Percentiles rank a stretch among this genome's conserved stretches.
These are phyloP conservation scores for Stipa capillata DNA, from an alignment of 176 grass and related monocot genomes.

Conservation along the genomic window DNA sequence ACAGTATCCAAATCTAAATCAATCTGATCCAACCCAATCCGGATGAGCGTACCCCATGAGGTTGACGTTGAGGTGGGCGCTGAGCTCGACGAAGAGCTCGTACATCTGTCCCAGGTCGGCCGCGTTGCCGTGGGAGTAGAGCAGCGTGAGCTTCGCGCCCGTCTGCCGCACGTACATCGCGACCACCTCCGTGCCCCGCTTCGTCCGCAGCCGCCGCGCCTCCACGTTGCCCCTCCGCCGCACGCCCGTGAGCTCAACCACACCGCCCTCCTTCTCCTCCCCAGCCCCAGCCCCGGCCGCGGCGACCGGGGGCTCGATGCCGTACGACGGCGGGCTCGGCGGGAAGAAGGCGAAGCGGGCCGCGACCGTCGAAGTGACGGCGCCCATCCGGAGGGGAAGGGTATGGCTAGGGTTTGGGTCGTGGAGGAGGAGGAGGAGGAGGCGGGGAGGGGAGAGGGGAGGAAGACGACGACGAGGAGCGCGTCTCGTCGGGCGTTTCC, in stretches of 20 bases:
- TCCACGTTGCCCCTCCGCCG: constrained; percentile 67
- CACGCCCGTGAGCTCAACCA: constrained; percentile 55
- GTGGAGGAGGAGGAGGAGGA: not conserved
- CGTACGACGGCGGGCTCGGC: constrained; percentile 69
- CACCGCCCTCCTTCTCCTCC: not conserved
- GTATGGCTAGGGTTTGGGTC: constrained; percentile 6
- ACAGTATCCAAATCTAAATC: not conserved
- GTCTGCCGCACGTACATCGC: constrained; percentile 74
- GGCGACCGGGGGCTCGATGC: constrained; percentile 14
- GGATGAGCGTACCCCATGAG: constrained; percentile 71
- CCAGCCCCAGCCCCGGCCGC: not conserved
- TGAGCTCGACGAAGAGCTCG: constrained; percentile 92
- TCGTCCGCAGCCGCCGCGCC: constrained; percentile 65
- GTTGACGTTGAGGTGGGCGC: constrained; percentile 86
- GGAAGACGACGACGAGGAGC: not conserved
- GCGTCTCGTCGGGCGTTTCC: constrained; percentile 24
- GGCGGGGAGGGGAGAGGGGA: not conserved
- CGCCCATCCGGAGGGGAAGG: constrained; percentile 38
- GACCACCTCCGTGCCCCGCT: constrained; percentile 66
- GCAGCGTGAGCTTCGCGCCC: constrained; percentile 68
- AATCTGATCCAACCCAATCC: not conserved
- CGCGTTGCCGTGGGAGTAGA: constrained; percentile 98
- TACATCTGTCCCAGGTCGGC: constrained; percentile 97
- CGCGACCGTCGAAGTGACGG: constrained; percentile 70
- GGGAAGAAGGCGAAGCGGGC: constrained; percentile 86